Evolutionary conservation across 192 early-diverging fungal species (phyloP), one percentile per base, ranked within the genome.

Genomic region (Nowakowskiella sp.): DNA sequence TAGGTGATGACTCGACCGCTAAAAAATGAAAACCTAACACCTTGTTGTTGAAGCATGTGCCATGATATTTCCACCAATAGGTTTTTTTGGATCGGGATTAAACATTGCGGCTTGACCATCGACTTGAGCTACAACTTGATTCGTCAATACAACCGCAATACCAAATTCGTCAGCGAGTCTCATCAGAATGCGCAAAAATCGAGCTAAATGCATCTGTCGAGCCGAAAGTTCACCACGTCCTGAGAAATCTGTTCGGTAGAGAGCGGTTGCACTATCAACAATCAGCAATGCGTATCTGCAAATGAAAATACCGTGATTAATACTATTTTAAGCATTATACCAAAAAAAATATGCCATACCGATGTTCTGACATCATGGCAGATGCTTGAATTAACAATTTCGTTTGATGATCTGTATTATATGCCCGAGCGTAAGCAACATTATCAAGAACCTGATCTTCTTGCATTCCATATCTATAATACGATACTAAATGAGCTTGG

Each of bases 41-140:
- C 94, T 76, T 10, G 94, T 98, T 6, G 92, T 94, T 31, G 92
- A 94, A n/a, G 94, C 77, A 50, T 98, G 95, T 0, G 95, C 93
- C 64, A 96, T 94, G 31, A 98, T 94, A 68, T 98, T 92, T 53
- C 94, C 94, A 44, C 94, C 94, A 53, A 94, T 92, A 1, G 94
- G 94, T 52, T 98, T 98, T 60, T 93, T 94, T 16, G 86, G 85
- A 53, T 92, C 90, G 9, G 85, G 68, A 24, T 81, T 83, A 74
- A 93, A 95, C 84, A 92, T 91, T 21, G 85, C 71, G 57, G 83
- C 81, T 19, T 72, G 80, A 47, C 92, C 92, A 64, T 99, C 93
- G 0, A 96, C 76, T 55, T 79, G 88, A 1, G 92, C 91, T 4
- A 98, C 92, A 1, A 98, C 92, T 70, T 98, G 94, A 64, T 98